Base-by-base conservation (phyloP, 495 filamentous ascomycete species). In the Gamarada debralockiae region DNA sequence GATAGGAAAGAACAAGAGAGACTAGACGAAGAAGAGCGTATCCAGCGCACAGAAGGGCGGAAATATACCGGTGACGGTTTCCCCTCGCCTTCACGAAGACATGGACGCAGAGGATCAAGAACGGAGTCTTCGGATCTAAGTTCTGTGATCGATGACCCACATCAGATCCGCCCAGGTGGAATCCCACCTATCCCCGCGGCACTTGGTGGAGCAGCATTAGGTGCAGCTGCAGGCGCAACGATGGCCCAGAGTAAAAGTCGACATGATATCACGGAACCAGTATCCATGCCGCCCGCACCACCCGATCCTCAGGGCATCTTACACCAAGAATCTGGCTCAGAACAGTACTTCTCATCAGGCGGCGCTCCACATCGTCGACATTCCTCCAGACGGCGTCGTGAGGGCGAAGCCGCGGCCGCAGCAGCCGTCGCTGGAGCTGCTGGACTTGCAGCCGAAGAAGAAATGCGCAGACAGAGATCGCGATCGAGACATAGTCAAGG, bases 1-100 rank as follows among this genome's bases (percentile, higher is more conserved):
- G 79, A 80, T 14, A 71, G 75, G 41, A 82, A 80, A 58, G 84
- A 89, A 47, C 74, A 89, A 37, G 77, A 74, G 14, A 75, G 84
- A n/a, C 45, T 87, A 14, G 81, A 83, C 27, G 77, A 76, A 43
- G 70, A 74, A 43, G 73, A 74, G 5, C 59, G 74, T 15, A 14
- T 29, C 6, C 14, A 21, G 29, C 63, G 70, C 29, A 63, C 58
- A 20, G 66, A 18, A 62, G 52, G 22, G 65, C 34, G 52, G 14
- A 46, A 45, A 22, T 54, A 71, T 52, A 85, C 81, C 1, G 83
- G 76, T 20, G 82, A 83, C 60, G 86, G 84, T n/a, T 50, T 42
- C 34, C 48, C 61, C 9, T 74, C 80, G 49, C 75, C 79, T 52
- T 78, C 82, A 10, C 67, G 70, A 49, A 21, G 37, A 40, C n/a